Evolutionary conservation across 805 yeast species (phyloP).

Genomic region (Yueomyces sinensis): DNA sequence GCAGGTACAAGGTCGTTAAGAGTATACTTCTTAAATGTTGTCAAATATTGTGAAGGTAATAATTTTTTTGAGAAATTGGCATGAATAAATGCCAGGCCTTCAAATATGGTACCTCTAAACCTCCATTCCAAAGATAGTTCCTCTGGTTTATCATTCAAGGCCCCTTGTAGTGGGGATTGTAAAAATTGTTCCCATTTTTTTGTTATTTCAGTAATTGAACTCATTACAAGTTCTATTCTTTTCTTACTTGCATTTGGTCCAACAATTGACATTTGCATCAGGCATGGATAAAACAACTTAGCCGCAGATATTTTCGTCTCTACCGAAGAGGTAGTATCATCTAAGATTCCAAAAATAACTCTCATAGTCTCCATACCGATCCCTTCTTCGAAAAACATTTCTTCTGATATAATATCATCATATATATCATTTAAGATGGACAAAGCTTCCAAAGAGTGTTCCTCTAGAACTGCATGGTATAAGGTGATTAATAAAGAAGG

Average conservation of each 20-base stretch:
- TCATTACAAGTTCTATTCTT: constrained; percentile 9
- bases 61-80: constrained; percentile 13
- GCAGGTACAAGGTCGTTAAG: constrained; percentile 8
- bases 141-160: background rate
- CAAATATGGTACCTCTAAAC: constrained; percentile 11
- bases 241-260: constrained; percentile 6
- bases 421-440: constrained; percentile 60
- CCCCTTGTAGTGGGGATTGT: constrained; percentile 1
- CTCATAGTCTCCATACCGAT: constrained; percentile 43
- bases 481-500: constrained; percentile 47
- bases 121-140: constrained; percentile 1
- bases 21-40: constrained; percentile 5
- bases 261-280: constrained; percentile 34
- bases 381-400: constrained; percentile 70
- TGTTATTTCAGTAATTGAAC: constrained; percentile 5
- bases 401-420: constrained; percentile 77
- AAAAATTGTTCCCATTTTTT: constrained; percentile 5
- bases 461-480: constrained; percentile 28
- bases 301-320: constrained; percentile 36
- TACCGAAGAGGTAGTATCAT: constrained; percentile 12
- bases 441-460: constrained; percentile 35
- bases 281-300: constrained; percentile 38
- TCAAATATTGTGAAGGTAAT: constrained; percentile 4
- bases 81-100: constrained; percentile 11
- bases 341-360: constrained; percentile 33